These are phyloP conservation scores for Boletellus ananiceps DNA, from an alignment of 768 basidiomycete genomes.

Conservation along the genomic window DNA sequence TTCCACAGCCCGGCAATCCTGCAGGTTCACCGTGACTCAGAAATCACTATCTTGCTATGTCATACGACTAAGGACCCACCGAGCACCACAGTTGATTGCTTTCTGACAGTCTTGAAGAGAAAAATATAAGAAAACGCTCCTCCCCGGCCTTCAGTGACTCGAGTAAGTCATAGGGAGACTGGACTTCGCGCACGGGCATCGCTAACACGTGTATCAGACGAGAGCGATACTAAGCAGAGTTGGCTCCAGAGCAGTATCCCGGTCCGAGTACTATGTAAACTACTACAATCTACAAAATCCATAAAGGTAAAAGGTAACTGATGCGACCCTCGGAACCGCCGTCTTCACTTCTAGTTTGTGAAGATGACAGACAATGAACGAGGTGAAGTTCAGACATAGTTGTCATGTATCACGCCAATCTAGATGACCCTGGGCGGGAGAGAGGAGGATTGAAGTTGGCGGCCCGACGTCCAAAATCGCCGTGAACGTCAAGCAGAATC, in stretches of 20 bases:
- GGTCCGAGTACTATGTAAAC: slow-evolving; percentile 2
- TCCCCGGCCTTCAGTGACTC: slow-evolving; percentile 36
- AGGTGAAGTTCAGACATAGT: no score
- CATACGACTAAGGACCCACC: slow-evolving; percentile 36
- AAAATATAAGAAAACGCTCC: slow-evolving; percentile 65
- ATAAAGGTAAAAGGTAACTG: background rate
- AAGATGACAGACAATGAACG: no score
- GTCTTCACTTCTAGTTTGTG: slow-evolving; percentile 6
- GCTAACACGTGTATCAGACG: background rate
- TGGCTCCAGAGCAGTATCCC: background rate
- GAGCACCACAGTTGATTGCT: slow-evolving; percentile 58
- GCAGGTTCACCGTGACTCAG: slow-evolving; percentile 14
- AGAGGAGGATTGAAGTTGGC: slow-evolving; percentile 31
- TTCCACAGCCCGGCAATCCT: slow-evolving; percentile 70
- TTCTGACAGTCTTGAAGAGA: slow-evolving; percentile 59
- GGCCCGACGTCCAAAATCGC: slow-evolving; percentile 73
- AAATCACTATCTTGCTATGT: background rate
- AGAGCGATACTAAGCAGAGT: slow-evolving; percentile 1
- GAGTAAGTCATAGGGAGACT: slow-evolving; percentile 17
- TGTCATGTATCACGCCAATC: slow-evolving; percentile 13
- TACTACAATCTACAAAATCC: background rate
- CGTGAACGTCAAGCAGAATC: slow-evolving; percentile 83
- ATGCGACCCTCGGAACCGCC: background rate
- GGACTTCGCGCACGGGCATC: slow-evolving; percentile 50
- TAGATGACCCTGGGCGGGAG: slow-evolving; percentile 16